A percentile compares a stretch with the other conserved stretches of the same genome.
These are phyloP conservation scores for Kandelia obovata DNA, from an alignment of 345 rosid genomes.

Conservation along the genomic window DNA sequence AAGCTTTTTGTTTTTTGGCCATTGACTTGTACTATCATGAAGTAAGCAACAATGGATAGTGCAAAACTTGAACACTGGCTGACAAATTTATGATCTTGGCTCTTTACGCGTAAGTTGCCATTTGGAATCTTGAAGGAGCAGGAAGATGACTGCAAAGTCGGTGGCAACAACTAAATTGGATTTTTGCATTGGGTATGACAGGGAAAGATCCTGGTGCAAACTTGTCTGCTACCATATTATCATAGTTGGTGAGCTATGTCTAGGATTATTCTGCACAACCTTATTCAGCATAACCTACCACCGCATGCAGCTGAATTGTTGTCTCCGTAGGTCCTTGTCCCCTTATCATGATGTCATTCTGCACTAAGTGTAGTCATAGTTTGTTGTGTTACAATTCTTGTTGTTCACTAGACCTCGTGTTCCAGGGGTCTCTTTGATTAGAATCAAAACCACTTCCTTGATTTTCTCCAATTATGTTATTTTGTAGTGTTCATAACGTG, in stretches of 20 bases:
- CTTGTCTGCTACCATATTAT: neutral
- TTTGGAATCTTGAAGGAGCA: slow-evolving; percentile 11
- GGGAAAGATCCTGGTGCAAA: neutral
- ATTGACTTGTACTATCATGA: neutral
- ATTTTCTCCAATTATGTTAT: too few species aligned
- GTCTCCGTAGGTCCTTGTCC: neutral
- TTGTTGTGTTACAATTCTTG: too few species aligned
- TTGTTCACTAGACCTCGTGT: too few species aligned
- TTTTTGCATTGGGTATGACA: neutral
- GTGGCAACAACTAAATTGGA: slow-evolving; percentile 13
- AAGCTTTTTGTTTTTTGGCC: neutral
- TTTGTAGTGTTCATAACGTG: too few species aligned
- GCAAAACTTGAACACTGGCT: neutral
- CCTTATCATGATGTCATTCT: too few species aligned
- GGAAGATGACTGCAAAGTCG: neutral
- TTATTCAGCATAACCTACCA: neutral
- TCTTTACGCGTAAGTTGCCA: neutral
- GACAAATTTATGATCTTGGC: neutral
- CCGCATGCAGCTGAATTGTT: neutral
- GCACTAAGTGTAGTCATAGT: too few species aligned
- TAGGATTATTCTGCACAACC: neutral
- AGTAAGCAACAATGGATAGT: neutral
- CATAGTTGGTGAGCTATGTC: neutral
- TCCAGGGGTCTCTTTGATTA: too few species aligned
- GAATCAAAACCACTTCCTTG: too few species aligned